Base-by-base conservation (phyloP, 768 basidiomycete genomes). In the Pisolithus albus region DNA sequence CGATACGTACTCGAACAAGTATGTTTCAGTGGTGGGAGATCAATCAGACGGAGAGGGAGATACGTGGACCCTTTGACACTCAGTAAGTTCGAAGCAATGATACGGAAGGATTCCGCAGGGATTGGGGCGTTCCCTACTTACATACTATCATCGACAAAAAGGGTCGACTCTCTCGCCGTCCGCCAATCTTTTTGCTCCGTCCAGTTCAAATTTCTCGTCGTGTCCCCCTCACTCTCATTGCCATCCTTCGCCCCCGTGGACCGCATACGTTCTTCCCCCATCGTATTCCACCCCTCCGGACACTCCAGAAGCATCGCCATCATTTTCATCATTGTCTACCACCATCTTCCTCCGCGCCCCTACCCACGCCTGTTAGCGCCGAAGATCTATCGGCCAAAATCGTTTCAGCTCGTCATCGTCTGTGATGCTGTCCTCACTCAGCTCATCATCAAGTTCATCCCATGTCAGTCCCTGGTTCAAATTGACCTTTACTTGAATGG, bases 1-100 rank as follows among this genome's bases (percentile, higher is more conserved):
- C 72, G 91, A 93, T 60, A 93, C 90, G 0, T 94, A 93, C 65
- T 90, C 87, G 15, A 93, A 93, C 78, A 91, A 92, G 64, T n/a
- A n/a, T n/a, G n/a, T n/a, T n/a, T n/a, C n/a, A n/a, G n/a, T n/a
- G n/a, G n/a, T n/a, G n/a, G n/a, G n/a, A n/a, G n/a, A n/a, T n/a
- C n/a, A n/a, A n/a, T n/a, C n/a, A n/a, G n/a, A n/a, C n/a, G n/a
- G n/a, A n/a, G n/a, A n/a, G n/a, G n/a, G n/a, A n/a, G n/a, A n/a
- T n/a, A n/a, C n/a, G n/a, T n/a, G n/a, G n/a, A n/a, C n/a, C n/a
- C n/a, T n/a, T n/a, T n/a, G n/a, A n/a, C n/a, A n/a, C n/a, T n/a
- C n/a, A n/a, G n/a, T n/a, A n/a, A n/a, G n/a, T n/a, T n/a, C n/a
- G n/a, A n/a, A n/a, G n/a, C n/a, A n/a, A n/a, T n/a, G n/a, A n/a